Percentiles rank a stretch among this genome's conserved stretches.
These are phyloP conservation scores for Antarctomyces pellizariae DNA, from an alignment of 495 filamentous ascomycete species.

Conservation along the genomic window DNA sequence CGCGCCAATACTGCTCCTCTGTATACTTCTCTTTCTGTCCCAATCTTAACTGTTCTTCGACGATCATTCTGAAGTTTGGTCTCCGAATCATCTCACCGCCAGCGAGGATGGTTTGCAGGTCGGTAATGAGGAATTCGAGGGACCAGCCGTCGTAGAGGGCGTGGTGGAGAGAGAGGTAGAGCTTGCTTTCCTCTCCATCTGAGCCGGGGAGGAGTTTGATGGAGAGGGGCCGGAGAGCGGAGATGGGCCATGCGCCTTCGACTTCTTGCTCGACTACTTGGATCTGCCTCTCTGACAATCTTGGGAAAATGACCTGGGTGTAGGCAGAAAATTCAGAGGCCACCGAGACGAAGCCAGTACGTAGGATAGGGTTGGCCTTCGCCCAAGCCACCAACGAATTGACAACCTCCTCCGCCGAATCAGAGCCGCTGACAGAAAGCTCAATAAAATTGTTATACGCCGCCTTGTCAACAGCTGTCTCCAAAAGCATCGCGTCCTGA, in stretches of 20 bases:
- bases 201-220: slow-evolving; percentile 20
- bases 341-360: slow-evolving; percentile 39
- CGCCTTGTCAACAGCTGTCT: slow-evolving; percentile 27
- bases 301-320: slow-evolving; percentile 36
- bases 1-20: slow-evolving; percentile 29
- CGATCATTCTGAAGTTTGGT: slow-evolving; percentile 27
- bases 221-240: slow-evolving; percentile 31
- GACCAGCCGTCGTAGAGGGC: slow-evolving; percentile 73
- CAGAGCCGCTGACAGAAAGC: slow-evolving; percentile 21
- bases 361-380: slow-evolving; percentile 36
- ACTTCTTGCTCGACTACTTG: slow-evolving; percentile 11
- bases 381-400: slow-evolving; percentile 23
- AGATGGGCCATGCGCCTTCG: slow-evolving; percentile 12
- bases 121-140: slow-evolving; percentile 41
- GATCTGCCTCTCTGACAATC: slow-evolving; percentile 20
- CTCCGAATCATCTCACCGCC: slow-evolving; percentile 12
- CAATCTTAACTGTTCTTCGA: slow-evolving; percentile 16
- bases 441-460: slow-evolving; percentile 60
- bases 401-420: slow-evolving; percentile 14
- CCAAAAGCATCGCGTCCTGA: slow-evolving; percentile 55
- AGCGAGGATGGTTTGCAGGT: slow-evolving; percentile 25
- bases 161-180: slow-evolving; percentile 42
- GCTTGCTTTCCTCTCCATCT: slow-evolving; percentile 6
- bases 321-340: slow-evolving; percentile 22
- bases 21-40: slow-evolving; percentile 9